Evolutionary conservation across 495 filamentous ascomycete genomes (phyloP).

Genomic region (Choiromyces venosus): DNA sequence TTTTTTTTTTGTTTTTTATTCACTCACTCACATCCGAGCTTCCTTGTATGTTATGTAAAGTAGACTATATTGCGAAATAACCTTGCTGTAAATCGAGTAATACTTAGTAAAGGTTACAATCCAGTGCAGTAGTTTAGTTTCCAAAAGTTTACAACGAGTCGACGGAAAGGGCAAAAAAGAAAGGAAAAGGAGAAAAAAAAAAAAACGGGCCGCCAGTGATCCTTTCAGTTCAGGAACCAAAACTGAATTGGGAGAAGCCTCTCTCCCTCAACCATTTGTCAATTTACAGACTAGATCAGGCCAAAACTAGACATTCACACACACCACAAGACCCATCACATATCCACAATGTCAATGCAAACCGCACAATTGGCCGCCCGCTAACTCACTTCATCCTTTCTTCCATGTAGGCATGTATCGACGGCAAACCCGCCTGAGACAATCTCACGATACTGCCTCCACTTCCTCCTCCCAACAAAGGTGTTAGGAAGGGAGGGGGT

Average conservation of each 20-base stretch:
- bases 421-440: constrained; percentile 23
- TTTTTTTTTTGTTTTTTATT: neutral
- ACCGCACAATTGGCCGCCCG: constrained; percentile 25
- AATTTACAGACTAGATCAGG: neutral
- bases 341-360: constrained; percentile 22
- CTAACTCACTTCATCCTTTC: neutral
- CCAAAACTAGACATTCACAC: neutral
- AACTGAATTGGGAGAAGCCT: constrained; percentile 9
- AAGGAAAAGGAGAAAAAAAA: neutral
- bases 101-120: neutral
- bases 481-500: constrained; percentile 6
- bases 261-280: neutral
- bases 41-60: neutral
- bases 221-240: constrained; percentile 33
- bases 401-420: neutral
- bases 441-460: constrained; percentile 38
- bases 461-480: constrained; percentile 5
- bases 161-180: neutral
- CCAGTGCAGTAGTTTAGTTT: neutral
- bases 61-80: neutral
- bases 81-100: neutral
- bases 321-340: constrained; percentile 26
- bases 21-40: neutral
- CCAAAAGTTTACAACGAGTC: neutral
- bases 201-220: constrained; percentile 22